Percentiles rank a stretch among this genome's conserved stretches.
Conservation (phyloP, 169 alveolate species). For the Cryptosporidium ubiquitum region DNA sequence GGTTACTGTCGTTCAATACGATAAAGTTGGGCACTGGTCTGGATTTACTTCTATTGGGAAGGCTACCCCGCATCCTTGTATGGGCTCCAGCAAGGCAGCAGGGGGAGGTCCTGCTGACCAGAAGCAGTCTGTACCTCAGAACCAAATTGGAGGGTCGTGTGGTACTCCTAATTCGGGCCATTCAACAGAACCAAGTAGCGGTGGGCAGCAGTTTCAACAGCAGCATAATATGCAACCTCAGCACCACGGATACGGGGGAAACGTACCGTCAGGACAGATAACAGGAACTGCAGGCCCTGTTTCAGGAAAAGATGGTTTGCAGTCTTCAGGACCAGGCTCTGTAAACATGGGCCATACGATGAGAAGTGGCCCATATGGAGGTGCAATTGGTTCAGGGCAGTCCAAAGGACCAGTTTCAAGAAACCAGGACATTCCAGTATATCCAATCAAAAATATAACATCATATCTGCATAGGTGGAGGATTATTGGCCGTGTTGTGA, state of each 20-base stretch:
- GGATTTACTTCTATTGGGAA: slow-evolving; percentile 68
- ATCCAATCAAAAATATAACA: slow-evolving; percentile 62
- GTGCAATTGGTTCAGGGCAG: not conserved
- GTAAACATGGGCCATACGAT: slow-evolving; percentile 13
- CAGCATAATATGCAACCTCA: not conserved
- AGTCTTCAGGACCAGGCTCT: slow-evolving; percentile 27
- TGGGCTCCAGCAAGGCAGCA: slow-evolving; percentile 60
- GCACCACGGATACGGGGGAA: not conserved
- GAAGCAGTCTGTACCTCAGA: not conserved
- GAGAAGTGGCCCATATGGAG: slow-evolving; percentile 42
- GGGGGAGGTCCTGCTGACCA: not conserved
- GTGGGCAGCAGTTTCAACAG: not conserved
- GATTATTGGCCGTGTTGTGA: slow-evolving; percentile 69
- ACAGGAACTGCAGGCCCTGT: slow-evolving; percentile 16
- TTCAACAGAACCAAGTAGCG: slow-evolving; percentile 2
- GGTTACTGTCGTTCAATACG: slow-evolving; percentile 68
- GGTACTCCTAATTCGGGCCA: slow-evolving; percentile 18
- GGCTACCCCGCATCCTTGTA: slow-evolving; percentile 69
- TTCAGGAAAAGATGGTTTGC: not conserved
- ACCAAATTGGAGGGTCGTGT: not conserved
- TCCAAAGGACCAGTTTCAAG: slow-evolving; percentile 61
- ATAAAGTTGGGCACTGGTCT: slow-evolving; percentile 64
- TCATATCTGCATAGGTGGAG: slow-evolving; percentile 74
- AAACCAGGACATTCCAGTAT: slow-evolving; percentile 64
- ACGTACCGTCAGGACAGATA: not conserved